Evolutionary conservation across 1,139 yeast species (phyloP).

Genomic region (Lizanozyma gosingica): DNA sequence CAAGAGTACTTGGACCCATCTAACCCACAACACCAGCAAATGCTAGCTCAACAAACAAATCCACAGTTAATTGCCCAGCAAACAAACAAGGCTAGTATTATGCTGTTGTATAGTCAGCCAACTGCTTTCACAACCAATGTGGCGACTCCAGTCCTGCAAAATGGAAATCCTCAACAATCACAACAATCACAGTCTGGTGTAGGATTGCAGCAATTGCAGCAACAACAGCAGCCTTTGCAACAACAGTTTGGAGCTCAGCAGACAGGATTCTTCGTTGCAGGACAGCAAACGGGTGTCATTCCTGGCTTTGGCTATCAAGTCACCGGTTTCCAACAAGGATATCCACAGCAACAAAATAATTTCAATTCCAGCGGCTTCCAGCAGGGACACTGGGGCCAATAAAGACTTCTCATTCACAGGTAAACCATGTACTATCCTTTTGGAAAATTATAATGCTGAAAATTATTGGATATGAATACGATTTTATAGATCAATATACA

Average conservation of each 20-base stretch:
- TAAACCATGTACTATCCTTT: too few relatives aligned
- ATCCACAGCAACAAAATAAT: too few relatives aligned
- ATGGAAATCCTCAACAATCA: constrained; percentile 11
- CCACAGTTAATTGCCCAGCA: constrained; percentile 38
- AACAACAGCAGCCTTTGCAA: constrained; percentile 11
- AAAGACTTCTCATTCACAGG: too few relatives aligned
- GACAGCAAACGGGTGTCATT: not conserved
- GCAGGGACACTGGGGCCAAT: not conserved
- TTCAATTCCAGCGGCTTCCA: not conserved
- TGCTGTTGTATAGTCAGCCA: constrained; percentile 35
- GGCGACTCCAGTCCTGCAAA: constrained; percentile 13
- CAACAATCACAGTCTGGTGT: too few relatives aligned
- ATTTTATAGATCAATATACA: not conserved
- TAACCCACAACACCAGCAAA: constrained; percentile 46
- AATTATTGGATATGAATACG: too few relatives aligned
- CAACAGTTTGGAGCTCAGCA: constrained; percentile 10
- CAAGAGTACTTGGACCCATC: constrained; percentile 51
- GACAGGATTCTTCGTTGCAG: not conserved
- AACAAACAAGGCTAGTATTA: constrained; percentile 31
- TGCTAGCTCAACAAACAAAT: constrained; percentile 34
- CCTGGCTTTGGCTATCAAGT: not conserved
- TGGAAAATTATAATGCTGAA: too few relatives aligned
- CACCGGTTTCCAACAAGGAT: not conserved
- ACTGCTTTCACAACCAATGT: constrained; percentile 19
- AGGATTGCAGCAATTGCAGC: constrained; percentile 10